Evolutionary conservation across 139 green algal species (phyloP), one percentile per base, ranked within the genome.

Genomic region (Chlamydomonas schloesseri): DNA sequence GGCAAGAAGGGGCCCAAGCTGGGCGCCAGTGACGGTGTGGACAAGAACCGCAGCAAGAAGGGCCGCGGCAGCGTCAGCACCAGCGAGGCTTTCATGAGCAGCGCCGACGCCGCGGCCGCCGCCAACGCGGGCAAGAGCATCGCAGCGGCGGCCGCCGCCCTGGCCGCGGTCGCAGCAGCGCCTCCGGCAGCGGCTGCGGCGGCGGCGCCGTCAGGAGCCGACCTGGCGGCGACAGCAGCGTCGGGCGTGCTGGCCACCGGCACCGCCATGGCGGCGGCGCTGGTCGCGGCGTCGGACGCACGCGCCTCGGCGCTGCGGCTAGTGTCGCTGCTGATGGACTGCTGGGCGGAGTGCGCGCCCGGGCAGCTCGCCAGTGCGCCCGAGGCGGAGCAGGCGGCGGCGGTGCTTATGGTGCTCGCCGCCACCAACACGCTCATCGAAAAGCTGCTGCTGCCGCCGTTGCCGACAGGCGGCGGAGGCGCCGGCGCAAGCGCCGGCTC

Each of bases 341-440:
- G 77, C 64, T 96, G 93, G 93, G 26, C 62, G 29, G 93, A 95
- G 77, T 92, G 88, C 57, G 77, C 64, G 4, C 92, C 93, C 28
- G 85, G 37, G 33, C 50, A 87, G 83, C 74, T 96, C 57, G 50
- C 73, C 0, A 72, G 77, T 18, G 69, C 73, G 6, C 93, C 93
- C 8, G 92, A 95, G 57, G 70, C 87, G 71, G 82, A 71, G n/a
- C 29, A 15, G 33, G 57, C 69, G 18, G 21, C 71, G n/a, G 88
- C 70, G 33, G 34, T 91, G 71, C 73, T 79, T 20, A 83, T 85
- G 15, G 83, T 90, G 47, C 55, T 89, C 23, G 68, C 67, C 17
- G 81, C 88, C 21, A 18, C 58, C 33, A 87, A 68, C 71, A 79
- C 24, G 26, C 71, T 90, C 5, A 77, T 83, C 1, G 53, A 77